Evolutionary conservation across 2,329 filamentous ascomycete genomes (phyloP).

Genomic region (Akanthomyces muscarius): DNA sequence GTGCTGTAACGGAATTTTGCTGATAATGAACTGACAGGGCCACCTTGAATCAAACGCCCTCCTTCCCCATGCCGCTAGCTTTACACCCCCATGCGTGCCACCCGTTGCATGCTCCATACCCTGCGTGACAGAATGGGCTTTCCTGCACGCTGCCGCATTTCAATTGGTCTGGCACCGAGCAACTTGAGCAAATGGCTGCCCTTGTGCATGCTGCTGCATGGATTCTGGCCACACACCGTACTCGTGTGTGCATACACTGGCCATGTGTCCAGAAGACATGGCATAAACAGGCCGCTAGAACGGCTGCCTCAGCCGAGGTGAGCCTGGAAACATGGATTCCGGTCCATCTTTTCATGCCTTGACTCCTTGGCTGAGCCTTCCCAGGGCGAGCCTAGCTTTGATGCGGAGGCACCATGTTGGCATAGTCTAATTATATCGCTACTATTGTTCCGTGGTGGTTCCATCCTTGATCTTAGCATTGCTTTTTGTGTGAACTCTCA

Average conservation of each 20-base stretch:
- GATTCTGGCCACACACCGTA: constrained; percentile 5
- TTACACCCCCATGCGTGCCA: constrained; percentile 11
- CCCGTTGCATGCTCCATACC: constrained; percentile 14
- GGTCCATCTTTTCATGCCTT: constrained; percentile 16
- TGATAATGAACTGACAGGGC: constrained; percentile 13
- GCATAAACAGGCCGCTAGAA: constrained; percentile 8
- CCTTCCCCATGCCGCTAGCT: background rate
- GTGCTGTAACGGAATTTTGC: constrained; percentile 8
- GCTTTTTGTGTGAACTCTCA: constrained; percentile 10
- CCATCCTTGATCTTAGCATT: constrained; percentile 18
- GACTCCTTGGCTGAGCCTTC: constrained; percentile 9
- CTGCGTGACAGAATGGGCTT: constrained; percentile 13
- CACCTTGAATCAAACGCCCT: constrained; percentile 6
- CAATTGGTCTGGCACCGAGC: constrained; percentile 6
- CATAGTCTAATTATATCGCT: constrained; percentile 18
- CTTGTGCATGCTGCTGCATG: constrained; percentile 4
- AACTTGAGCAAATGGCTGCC: constrained; percentile 6
- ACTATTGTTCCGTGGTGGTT: constrained; percentile 15
- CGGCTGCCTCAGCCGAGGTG: constrained; percentile 17
- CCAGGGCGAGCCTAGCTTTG: constrained; percentile 12
- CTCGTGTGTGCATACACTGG: constrained; percentile 8
- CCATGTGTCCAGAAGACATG: constrained; percentile 16
- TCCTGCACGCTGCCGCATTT: background rate
- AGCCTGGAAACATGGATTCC: constrained; percentile 12
- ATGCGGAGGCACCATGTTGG: constrained; percentile 15